These are phyloP conservation scores for Prunus yedoensis DNA, from an alignment of 331 rosid genomes.

Conservation along the genomic window DNA sequence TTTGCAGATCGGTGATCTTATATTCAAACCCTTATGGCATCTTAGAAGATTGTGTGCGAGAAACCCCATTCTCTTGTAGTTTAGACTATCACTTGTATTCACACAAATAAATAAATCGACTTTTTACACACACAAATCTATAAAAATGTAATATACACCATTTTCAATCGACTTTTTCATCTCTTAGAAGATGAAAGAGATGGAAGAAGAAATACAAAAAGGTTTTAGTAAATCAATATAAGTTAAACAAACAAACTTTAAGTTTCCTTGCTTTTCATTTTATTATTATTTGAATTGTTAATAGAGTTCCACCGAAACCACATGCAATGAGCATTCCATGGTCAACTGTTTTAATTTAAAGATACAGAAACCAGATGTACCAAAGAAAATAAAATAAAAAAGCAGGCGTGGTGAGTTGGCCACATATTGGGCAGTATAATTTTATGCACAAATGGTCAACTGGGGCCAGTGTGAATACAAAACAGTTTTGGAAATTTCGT, in stretches of 20 bases:
- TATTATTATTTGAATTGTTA: background rate
- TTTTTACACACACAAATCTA: too few relatives aligned
- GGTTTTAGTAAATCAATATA: too few relatives aligned
- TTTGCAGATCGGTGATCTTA: too few relatives aligned
- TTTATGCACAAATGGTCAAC: background rate
- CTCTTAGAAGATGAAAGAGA: too few relatives aligned
- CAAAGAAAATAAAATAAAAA: background rate
- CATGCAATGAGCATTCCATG: background rate
- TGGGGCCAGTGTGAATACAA: background rate
- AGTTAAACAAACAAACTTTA: background rate
- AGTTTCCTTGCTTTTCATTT: background rate
- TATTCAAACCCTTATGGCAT: too few relatives aligned
- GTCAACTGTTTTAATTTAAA: background rate
- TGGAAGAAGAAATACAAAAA: background rate
- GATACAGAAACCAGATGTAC: too few relatives aligned
- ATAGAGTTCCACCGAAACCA: background rate
- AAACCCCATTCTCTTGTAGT: rapidly evolving
- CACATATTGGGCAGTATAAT: background rate
- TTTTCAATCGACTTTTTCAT: too few relatives aligned
- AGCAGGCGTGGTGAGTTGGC: background rate
- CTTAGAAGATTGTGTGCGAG: too few relatives aligned
- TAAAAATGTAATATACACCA: too few relatives aligned
- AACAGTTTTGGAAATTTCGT: background rate
- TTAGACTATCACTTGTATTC: too few relatives aligned
- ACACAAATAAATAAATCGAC: too few relatives aligned